These are phyloP conservation scores for Glycine tomentella DNA, from an alignment of 306 rosid genomes.

Conservation along the genomic window DNA sequence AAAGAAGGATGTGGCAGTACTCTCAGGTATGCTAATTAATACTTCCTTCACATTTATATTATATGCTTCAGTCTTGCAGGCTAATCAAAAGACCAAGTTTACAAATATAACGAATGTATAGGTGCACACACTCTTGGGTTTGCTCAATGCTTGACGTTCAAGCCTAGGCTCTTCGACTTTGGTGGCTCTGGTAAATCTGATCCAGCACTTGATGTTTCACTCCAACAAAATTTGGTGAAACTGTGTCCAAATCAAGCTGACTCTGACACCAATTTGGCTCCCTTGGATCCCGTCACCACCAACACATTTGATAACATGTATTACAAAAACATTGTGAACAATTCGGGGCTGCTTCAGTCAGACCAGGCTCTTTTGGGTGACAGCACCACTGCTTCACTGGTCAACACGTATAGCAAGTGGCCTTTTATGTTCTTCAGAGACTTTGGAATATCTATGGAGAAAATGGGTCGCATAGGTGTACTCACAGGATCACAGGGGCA, in stretches of 20 bases:
- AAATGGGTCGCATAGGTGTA: conserved; percentile 74
- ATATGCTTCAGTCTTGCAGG: too few species aligned
- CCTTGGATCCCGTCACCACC: conserved; percentile 61
- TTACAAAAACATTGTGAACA: conserved; percentile 71
- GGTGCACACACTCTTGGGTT: conserved; percentile 87
- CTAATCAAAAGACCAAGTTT: too few species aligned
- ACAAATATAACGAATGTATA: too few species aligned
- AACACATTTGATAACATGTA: conserved; percentile 75
- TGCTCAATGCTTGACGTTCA: conserved; percentile 89
- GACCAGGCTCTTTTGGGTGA: conserved; percentile 81
- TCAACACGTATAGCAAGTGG: conserved; percentile 61
- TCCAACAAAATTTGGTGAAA: conserved; percentile 54
- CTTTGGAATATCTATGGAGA: conserved; percentile 73
- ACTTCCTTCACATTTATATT: too few species aligned
- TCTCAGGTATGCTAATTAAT: conserved; percentile 53
- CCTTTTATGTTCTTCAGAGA: conserved; percentile 67
- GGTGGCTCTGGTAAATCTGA: conserved; percentile 75
- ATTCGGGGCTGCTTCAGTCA: conserved; percentile 73
- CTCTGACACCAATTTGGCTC: conserved; percentile 73
- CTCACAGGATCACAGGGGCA: conserved; percentile 80
- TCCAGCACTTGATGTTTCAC: conserved; percentile 63
- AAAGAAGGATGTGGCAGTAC: conserved; percentile 76
- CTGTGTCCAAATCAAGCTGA: conserved; percentile 70
- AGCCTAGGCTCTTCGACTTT: conserved; percentile 75
- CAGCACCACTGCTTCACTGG: conserved; percentile 64